Evolutionary conservation across 768 basidiomycete genomes (phyloP), one percentile per base, ranked within the genome.

Genomic region (Lactarius sanguifluus): DNA sequence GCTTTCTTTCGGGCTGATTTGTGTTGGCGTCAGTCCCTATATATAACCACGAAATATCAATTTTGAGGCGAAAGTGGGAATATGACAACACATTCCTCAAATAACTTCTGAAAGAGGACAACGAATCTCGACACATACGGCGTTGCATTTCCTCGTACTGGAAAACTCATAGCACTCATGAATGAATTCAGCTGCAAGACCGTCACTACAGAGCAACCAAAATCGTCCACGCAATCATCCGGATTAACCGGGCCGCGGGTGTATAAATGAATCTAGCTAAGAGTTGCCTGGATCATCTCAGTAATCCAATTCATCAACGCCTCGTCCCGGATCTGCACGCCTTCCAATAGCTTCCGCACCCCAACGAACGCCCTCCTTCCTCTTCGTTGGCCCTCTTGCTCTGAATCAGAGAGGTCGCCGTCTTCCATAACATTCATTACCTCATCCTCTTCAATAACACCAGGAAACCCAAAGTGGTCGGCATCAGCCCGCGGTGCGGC

Each of bases 381-480:
- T 57, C 82, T 82, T 65, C 84, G 78, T 72, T 90, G 88, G 10
- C 90, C 90, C 73, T 93, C 90, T 61, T 74, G 78, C 66, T 88
- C 89, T 40, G 77, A 79, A 13, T 73, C 77, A 15, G 70, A 71
- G 1, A 57, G 66, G 18, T 62, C 71, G 58, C 63, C 67, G 30
- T 72, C 69, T 61, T 76, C 72, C 32, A 69, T n/a, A 7, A 65
- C 75, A 59, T 85, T 84, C 62, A 83, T 82, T 20, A 89, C 91
- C n/a, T 86, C 89, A n/a, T 83, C 82, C 25, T 90, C 91, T 67
- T 92, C 90, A 43, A 92, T 79, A 25, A 92, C 62, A 0, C 90
- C 93, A 6, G 95, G 95, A 75, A 96, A 92, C 0, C 94, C 94
- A 75, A 95, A 96, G 69, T 92, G 90, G 65, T 96, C 92, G 25